Base-by-base conservation (phyloP, 2,329 filamentous ascomycete genomes). In the Mycocentrospora acerina region DNA sequence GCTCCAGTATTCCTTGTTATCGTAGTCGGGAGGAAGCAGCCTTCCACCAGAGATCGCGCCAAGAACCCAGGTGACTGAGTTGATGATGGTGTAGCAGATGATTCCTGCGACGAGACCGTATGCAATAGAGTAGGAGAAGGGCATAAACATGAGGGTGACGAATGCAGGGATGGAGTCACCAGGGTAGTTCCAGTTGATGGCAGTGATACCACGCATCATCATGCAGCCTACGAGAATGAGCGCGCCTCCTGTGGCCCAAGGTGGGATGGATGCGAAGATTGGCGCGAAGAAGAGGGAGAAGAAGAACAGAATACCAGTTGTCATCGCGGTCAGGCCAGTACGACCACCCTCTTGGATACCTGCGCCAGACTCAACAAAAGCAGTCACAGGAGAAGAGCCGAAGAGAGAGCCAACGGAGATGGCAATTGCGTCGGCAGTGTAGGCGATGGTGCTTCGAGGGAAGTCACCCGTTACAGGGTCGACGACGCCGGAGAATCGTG, bases 191-290 rank as follows among this genome's bases (percentile, higher is more conserved):
- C 89, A 95, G 75, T 95, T 95, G 72, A 95, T 90, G 46, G 91
- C 85, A 3, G 79, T 79, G 8, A 86, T 86, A 1, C 86, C 78
- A 44, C 81, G 79, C 48, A 85, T 82, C 89, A 94, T 94, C 79
- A 94, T 85, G 26, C 83, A 83, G 12, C 89, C 89, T 35, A 94
- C 87, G 29, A 95, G 80, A 53, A 94, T 78, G 16, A 94, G 77
- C n/a, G 90, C 89, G 62, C 86, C 90, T 29, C 89, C 89, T 0
- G 89, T 95, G 2, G 89, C 89, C 87, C 88, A 94, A 0, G 88
- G 84, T 3, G 89, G 89, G 40, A 94, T 93, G 0, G 86, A 90
- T 4, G 89, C 88, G 59, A 94, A 94, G 41, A 94, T 91, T 1
- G 89, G 89, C 0, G 88, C 88, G 62, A 94, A 94, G 76, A 94